phyloP scores from a whole-genome alignment of 805 yeast genomes.

The Sugiyamaella mastotermitis region DNA sequence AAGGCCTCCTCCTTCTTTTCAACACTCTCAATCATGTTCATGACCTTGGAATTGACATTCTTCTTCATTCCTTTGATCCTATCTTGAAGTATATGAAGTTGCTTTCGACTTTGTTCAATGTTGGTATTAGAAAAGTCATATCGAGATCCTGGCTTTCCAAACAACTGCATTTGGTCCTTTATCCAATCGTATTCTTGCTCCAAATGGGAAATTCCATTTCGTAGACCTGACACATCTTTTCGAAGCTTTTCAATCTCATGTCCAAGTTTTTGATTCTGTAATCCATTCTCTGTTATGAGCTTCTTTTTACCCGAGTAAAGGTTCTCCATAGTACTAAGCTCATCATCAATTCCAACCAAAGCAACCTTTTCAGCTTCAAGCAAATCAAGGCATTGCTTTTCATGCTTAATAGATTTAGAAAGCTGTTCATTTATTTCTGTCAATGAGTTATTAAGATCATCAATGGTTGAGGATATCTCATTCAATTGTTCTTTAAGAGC shows the following conservation, averaged over 20 bases:
- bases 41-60: conserved; percentile 77
- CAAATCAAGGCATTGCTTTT: conserved; percentile 25
- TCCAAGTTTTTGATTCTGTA: conserved; percentile 24
- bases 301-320: conserved; percentile 21
- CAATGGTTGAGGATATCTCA: conserved; percentile 32
- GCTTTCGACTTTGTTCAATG: conserved; percentile 54
- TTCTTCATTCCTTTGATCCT: conserved; percentile 65
- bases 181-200: conserved; percentile 67
- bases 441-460: conserved; percentile 29
- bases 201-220: conserved; percentile 38
- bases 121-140: conserved; percentile 34
- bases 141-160: conserved; percentile 30
- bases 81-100: conserved; percentile 50
- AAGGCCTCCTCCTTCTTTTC: conserved; percentile 79
- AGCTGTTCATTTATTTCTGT: conserved; percentile 29
- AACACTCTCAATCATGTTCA: conserved; percentile 86
- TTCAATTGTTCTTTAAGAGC: conserved; percentile 38
- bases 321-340: conserved; percentile 47
- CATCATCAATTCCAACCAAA: conserved; percentile 68
- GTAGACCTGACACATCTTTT: conserved; percentile 13
- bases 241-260: conserved; percentile 27
- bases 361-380: conserved; percentile 50
- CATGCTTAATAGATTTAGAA: conserved; percentile 23
- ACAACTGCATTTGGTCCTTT: conserved; percentile 47
- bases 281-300: conserved; percentile 23